phyloP scores from a whole-genome alignment of 208 protist genomes.

The Leishmania braziliensis region DNA sequence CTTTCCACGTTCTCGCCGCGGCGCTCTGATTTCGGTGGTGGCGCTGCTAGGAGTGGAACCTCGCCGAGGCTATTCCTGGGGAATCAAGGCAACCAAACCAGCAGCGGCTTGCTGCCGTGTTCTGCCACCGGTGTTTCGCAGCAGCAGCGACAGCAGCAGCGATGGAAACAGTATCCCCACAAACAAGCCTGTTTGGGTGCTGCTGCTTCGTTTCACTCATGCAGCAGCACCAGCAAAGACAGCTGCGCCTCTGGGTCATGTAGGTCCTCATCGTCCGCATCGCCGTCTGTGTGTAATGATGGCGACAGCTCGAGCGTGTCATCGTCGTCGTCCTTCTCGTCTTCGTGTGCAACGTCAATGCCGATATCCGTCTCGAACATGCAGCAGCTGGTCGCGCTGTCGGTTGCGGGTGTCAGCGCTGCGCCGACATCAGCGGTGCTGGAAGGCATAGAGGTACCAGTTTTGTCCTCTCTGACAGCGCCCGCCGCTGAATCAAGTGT shows the following conservation, averaged over 20 bases:
- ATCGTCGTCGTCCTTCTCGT: background rate
- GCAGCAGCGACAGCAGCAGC: constrained; percentile 1
- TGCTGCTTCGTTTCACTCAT: background rate
- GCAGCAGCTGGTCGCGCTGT: background rate
- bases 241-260: background rate
- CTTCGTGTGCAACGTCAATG: background rate
- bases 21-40: background rate
- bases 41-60: background rate
- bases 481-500: background rate
- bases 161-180: background rate
- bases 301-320: constrained; percentile 4
- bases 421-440: background rate
- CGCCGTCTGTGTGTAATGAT: background rate
- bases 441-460: background rate
- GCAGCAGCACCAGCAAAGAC: constrained; percentile 7
- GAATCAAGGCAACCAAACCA: background rate
- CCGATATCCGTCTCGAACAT: background rate
- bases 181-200: background rate
- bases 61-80: constrained; percentile 1
- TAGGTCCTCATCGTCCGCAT: background rate
- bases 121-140: background rate
- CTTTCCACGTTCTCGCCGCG: constrained; percentile 11
- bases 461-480: background rate
- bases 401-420: background rate
- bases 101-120: constrained; percentile 4